These are phyloP conservation scores for Penicillium verhagenii DNA, from an alignment of 495 filamentous ascomycete genomes.

Conservation along the genomic window DNA sequence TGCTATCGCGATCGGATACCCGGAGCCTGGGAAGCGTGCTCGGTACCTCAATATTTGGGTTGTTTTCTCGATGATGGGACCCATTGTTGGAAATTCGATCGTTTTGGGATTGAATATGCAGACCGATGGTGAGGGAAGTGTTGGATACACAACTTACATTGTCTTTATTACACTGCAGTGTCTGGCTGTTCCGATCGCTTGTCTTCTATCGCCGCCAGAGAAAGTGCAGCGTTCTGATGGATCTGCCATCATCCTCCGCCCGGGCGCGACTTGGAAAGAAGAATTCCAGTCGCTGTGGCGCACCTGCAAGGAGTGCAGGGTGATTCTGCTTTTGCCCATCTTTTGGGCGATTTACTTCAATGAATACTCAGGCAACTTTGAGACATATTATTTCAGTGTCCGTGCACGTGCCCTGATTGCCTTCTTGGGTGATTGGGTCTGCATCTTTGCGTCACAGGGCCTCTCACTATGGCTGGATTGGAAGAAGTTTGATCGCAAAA, in stretches of 20 bases:
- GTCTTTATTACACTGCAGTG: slow-evolving; percentile 61
- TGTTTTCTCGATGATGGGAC: slow-evolving; percentile 53
- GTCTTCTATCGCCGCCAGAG: slow-evolving; percentile 50
- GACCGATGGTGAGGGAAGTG: not conserved
- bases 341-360: slow-evolving; percentile 42
- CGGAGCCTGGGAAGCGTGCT: slow-evolving; percentile 57
- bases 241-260: slow-evolving; percentile 45
- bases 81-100: slow-evolving; percentile 60
- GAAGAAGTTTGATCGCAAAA: slow-evolving; percentile 19
- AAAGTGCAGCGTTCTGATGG: slow-evolving; percentile 57
- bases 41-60: slow-evolving; percentile 55
- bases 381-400: slow-evolving; percentile 38
- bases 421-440: slow-evolving; percentile 33
- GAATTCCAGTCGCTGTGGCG: slow-evolving; percentile 20
- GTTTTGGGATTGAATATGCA: slow-evolving; percentile 23
- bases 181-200: slow-evolving; percentile 48
- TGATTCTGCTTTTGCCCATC: slow-evolving; percentile 30
- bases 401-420: slow-evolving; percentile 36
- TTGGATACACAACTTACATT: slow-evolving; percentile 42
- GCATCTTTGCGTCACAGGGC: slow-evolving; percentile 41
- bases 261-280: slow-evolving; percentile 34
- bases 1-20: slow-evolving; percentile 62
- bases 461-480: slow-evolving; percentile 21
- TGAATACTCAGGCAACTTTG: slow-evolving; percentile 29
- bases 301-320: not conserved